Base-by-base conservation (phyloP, 2,329 filamentous ascomycete genomes). In the Botrytis galanthina region DNA sequence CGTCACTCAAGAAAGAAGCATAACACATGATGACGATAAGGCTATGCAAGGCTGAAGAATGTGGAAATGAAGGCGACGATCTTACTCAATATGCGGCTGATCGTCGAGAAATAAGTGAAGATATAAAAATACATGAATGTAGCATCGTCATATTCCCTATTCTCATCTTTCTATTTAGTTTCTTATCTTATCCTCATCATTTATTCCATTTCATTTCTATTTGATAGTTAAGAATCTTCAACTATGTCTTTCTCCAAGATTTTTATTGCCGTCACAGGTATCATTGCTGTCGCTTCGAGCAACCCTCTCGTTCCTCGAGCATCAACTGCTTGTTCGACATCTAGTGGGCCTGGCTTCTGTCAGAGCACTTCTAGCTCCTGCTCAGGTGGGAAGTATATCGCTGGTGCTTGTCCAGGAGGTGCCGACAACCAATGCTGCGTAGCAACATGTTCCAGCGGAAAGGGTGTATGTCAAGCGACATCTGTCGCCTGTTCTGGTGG, bases 341-440 rank as follows among this genome's bases (percentile, higher is more conserved):
- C 73, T n/a, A 62, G 48, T 16, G 75, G 74, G 12, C 51, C 46
- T 14, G 76, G 76, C 9, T 72, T 71, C 46, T 78, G 76, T 66
- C 51, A 75, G 37, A 71, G 51, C 51, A 78, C 67, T 14, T 64
- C 72, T 18, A 73, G 39, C 46, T 44, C 74, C n/a, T 78, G 76
- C 35, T 37, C 71, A 14, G 73, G 73, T 14, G 73, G 70, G 8
- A 70, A 61, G 12, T 73, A 71, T 14, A 42, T 73, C 3, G 57
- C 75, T 3, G 76, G 75, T 20, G 70, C 74, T 62, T 78, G 76
- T 46, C 75, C 76, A 18, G 76, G 76, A 14, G 67, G 62, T 18
- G 22, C 64, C 7, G 46, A 76, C 46, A 76, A 75, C 39, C 76
- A 78, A 73, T 78, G 76, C 54, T 78, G 76, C 59, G 71, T 77